Conservation (phyloP, 2,329 filamentous ascomycete genomes). For the Microdochium bolleyi region DNA sequence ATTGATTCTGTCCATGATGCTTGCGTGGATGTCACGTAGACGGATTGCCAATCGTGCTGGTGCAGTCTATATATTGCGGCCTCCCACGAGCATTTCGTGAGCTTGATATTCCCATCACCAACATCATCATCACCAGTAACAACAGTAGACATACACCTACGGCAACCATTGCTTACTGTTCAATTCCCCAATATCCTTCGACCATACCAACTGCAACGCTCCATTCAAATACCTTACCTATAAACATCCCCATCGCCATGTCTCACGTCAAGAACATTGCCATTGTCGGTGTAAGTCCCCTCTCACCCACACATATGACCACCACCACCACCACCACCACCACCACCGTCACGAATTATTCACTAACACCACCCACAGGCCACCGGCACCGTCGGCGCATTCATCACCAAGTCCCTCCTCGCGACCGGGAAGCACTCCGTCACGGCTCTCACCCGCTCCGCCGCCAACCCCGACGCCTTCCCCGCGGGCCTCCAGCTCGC, state of each 20-base stretch:
- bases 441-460: conserved; percentile 37
- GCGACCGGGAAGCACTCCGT: conserved; percentile 37
- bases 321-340: neutral
- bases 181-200: too few species aligned
- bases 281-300: conserved; percentile 31
- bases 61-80: too few species aligned
- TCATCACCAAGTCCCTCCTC: conserved; percentile 30
- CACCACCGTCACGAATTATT: neutral
- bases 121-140: too few species aligned
- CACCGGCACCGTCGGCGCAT: conserved; percentile 26
- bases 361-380: conserved; percentile 23
- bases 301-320: neutral
- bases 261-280: conserved; percentile 27
- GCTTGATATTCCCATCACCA: too few species aligned
- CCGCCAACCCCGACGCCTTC: conserved; percentile 23
- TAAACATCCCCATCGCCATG: neutral
- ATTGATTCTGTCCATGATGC: too few species aligned
- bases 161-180: too few species aligned
- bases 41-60: too few species aligned
- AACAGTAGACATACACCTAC: too few species aligned
- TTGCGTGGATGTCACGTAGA: too few species aligned
- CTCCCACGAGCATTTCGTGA: too few species aligned
- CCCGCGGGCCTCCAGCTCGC: conserved; percentile 31
- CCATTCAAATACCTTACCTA: too few species aligned
- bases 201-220: too few species aligned